Conservation (phyloP, 192 early-diverging fungal genomes). For the Allomyces arbusculus region DNA sequence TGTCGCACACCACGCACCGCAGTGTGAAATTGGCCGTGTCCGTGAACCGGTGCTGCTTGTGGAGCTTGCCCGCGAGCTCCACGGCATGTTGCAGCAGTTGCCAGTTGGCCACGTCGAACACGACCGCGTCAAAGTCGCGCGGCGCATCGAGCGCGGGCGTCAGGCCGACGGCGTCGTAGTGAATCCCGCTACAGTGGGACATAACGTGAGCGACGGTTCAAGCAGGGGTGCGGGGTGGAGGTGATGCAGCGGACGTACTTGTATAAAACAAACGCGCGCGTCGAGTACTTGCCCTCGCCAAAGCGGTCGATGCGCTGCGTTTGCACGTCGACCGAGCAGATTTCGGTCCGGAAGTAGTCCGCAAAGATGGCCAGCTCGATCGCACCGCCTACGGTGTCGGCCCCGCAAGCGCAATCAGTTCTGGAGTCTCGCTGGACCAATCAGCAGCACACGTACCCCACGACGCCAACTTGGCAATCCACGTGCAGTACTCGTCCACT, state of each 20-base stretch:
- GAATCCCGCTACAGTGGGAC: slow-evolving; percentile 19
- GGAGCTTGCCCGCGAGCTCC: background rate
- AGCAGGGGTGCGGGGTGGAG: too few relatives aligned
- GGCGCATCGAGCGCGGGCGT: slow-evolving; percentile 11
- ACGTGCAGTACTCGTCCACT: slow-evolving; percentile 24
- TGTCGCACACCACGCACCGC: slow-evolving; percentile 16
- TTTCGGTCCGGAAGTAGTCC: slow-evolving; percentile 25
- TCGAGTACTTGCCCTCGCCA: slow-evolving; percentile 25
- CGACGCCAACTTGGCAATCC: slow-evolving; percentile 26
- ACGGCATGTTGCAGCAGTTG: background rate
- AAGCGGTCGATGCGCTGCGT: slow-evolving; percentile 34
- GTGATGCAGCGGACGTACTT: slow-evolving; percentile 2
- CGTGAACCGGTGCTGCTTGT: slow-evolving; percentile 16
- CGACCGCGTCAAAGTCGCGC: slow-evolving; percentile 36
- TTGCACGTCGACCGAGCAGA: slow-evolving; percentile 38
- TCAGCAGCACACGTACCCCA: slow-evolving; percentile 33
- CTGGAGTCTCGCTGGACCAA: slow-evolving; percentile 4
- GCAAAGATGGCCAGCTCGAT: slow-evolving; percentile 37
- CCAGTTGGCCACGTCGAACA: slow-evolving; percentile 16
- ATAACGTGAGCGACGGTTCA: too few relatives aligned
- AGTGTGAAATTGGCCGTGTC: slow-evolving; percentile 22
- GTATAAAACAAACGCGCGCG: slow-evolving; percentile 26
- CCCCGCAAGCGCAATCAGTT: background rate
- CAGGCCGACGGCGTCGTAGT: slow-evolving; percentile 49
- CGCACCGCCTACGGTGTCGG: slow-evolving; percentile 8